These are phyloP conservation scores for Xylariales sp. DNA, from an alignment of 2,329 filamentous ascomycete species.

Conservation along the genomic window DNA sequence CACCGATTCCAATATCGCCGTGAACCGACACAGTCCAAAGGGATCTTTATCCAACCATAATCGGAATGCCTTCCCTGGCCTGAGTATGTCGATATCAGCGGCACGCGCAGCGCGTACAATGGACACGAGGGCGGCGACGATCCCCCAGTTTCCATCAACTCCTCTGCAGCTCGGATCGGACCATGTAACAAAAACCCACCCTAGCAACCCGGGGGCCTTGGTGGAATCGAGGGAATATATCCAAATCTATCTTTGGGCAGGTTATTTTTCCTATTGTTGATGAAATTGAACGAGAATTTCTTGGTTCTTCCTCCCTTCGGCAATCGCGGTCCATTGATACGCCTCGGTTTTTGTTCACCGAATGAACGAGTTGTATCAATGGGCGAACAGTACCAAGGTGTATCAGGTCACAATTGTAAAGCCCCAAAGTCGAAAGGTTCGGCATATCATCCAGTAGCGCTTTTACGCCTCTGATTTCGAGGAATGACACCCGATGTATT, in stretches of 20 bases:
- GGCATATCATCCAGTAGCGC: slow-evolving; percentile 14
- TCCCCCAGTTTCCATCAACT: slow-evolving; percentile 10
- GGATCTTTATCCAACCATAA: slow-evolving; percentile 21
- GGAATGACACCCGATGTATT: slow-evolving; percentile 2
- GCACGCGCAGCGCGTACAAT: slow-evolving; percentile 11
- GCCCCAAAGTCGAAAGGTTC: slow-evolving; percentile 14
- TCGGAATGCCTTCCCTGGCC: slow-evolving; percentile 18
- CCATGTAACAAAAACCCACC: slow-evolving; percentile 10
- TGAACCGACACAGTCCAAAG: slow-evolving; percentile 3
- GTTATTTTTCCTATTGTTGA: no score
- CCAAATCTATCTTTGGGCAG: slow-evolving; percentile 18
- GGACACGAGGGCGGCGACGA: slow-evolving; percentile 11
- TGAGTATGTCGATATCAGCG: slow-evolving; percentile 16
- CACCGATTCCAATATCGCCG: background rate
- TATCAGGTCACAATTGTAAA: slow-evolving; percentile 25
- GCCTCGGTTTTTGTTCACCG: no score
- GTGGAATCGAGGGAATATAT: slow-evolving; percentile 9
- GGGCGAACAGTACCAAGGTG: slow-evolving; percentile 15
- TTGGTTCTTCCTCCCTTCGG: no score
- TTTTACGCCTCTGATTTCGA: slow-evolving; percentile 15
- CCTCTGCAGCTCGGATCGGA: slow-evolving; percentile 7
- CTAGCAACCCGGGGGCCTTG: slow-evolving; percentile 11
- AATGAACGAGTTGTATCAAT: slow-evolving; percentile 13
- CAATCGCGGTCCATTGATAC: no score
- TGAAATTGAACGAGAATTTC: no score